Evolutionary conservation across 768 basidiomycete genomes (phyloP), one percentile per base, ranked within the genome.

Genomic region (Lanmaoa pseudosensibilis): DNA sequence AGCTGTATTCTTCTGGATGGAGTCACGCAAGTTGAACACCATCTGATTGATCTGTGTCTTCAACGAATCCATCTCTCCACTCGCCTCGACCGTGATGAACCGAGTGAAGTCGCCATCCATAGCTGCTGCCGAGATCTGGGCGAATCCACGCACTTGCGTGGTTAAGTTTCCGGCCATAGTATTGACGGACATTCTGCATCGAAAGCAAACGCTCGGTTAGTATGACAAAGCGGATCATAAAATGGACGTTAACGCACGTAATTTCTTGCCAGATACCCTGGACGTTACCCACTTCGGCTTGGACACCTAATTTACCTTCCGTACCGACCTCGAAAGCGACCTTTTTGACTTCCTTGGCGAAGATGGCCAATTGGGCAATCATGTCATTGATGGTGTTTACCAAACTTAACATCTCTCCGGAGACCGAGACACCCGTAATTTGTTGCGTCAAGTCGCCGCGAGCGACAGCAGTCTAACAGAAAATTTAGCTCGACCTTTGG

Each of bases 231-330:
- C 5, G 4, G 12, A 34, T 50, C 37, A n/a, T 5, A 19, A 21
- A 18, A 32, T 12, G 32, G 15, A 10, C 6, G 18, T 46, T 33
- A 19, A 81, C 91, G 54, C 69, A 94, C 91, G 95, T 98, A 71
- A 99, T 98, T 71, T 96, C 94, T 65, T 95, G 92, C 97, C 97
- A 99, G 34, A 94, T 95, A 38, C 97, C 97, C 69, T 98, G 93
- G 7, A 98, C 91, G 55, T 94, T 92, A 56, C 93, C 94, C 9
- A 98, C 92, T 71, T 98, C 93, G 5, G 97, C 97, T 67, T 97
- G 95, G 0, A 96, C 97, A 62, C 97, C 96, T 6, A 98, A 78
- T 74, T 98, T 98, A n/a, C 97, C 96, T 67, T 98, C 94, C 15
- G 96, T 98, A 45, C 96, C 96, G 67, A 99, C 96, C 72, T 99